Base-by-base conservation (phyloP, 257 asterid genomes). In the Penstemon newberryi region DNA sequence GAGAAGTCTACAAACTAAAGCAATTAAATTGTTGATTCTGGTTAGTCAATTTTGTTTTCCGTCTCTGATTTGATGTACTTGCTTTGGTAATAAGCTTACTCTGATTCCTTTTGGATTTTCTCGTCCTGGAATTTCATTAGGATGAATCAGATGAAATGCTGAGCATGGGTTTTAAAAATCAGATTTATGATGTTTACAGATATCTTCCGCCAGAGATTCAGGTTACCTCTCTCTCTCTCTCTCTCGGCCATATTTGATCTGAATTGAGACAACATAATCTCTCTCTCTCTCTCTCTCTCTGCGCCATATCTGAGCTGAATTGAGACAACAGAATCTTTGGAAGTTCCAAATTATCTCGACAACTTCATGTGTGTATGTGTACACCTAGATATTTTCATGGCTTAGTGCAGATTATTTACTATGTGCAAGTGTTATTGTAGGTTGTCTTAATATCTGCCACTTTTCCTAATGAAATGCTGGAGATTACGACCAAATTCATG, bases 101-200 rank as follows among this genome's bases (percentile, higher is more conserved):
- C 33, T 25, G 33, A 25, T 25, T 25, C 33, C 33, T 25, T 25
- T 25, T 25, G 33, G 33, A 25, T 25, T 53, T 45, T 37, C 56
- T 40, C 43, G 67, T 45, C 69, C 37, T 57, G 69, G 42, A 56
- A 54, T 52, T 43, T 77, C 61, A 13, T 33, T 38, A 93, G 99
- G 99, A 93, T 71, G 99, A 93, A 77, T 93, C 99, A 56, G 99
- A 93, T 79, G 99, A 93, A 85, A 93, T 93, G 99, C 69, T 93
- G 89, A 90, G 96, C 82, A 88, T 96, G 60, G 99, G 99, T 56
- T 93, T 93, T 70, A 93, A 93, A 87, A 97, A 93, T 80, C 97
- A 93, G 79, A 93, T 93, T 69, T 90, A 90, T 78, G 97, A 93
- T 82, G 99, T 93, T 57, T 93, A 93, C 77, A 80, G 99, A 84